phyloP scores from a whole-genome alignment of 2,329 filamentous ascomycete species.

The Botrytis tulipae region DNA sequence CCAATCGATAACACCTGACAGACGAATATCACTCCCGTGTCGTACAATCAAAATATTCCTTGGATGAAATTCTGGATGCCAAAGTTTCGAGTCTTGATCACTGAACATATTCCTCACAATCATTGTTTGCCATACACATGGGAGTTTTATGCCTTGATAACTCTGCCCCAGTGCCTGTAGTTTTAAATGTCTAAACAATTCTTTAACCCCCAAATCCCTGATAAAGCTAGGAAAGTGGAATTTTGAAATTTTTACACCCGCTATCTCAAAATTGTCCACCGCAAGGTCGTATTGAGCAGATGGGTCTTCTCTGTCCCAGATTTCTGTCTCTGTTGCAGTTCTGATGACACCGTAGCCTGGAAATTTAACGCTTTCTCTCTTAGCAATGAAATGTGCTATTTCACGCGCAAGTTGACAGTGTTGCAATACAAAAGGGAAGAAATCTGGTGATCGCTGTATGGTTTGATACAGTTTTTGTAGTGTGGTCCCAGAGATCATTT shows the following conservation, averaged over 20 bases:
- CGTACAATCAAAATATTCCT: neutral
- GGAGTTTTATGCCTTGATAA: neutral
- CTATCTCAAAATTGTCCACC: neutral
- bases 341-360: neutral
- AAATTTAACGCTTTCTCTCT: neutral
- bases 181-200: rapidly evolving
- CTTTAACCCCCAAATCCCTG: rapidly evolving
- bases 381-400: neutral
- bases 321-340: neutral
- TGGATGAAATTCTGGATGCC: constrained; percentile 5
- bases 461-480: neutral
- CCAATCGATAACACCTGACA: constrained; percentile 1
- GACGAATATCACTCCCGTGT: rapidly evolving
- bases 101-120: rapidly evolving
- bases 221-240: neutral
- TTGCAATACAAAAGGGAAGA: neutral
- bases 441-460: no score
- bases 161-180: neutral
- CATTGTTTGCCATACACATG: neutral
- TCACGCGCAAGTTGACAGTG: neutral
- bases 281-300: neutral
- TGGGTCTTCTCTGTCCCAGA: neutral
- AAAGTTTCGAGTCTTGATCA: neutral
- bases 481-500: neutral
- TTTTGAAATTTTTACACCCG: neutral